Conservation (phyloP, 2,329 filamentous ascomycete genomes). For the Bimuria novae-zelandiae region DNA sequence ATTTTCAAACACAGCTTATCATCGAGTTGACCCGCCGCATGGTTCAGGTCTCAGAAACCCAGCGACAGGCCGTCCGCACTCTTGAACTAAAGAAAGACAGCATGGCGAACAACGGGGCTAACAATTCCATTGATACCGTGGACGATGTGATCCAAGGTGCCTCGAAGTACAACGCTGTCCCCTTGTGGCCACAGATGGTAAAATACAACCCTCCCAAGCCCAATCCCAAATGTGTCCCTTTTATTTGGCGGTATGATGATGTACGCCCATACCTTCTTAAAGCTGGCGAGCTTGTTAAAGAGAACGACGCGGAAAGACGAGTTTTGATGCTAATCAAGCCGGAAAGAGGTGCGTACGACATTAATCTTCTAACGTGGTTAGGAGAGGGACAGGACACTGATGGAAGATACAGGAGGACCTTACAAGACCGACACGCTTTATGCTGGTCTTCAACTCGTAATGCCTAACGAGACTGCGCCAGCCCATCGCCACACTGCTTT, state of each 20-base stretch:
- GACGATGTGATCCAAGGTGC: slow-evolving; percentile 22
- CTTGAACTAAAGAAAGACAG: no score
- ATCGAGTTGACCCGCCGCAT: neutral
- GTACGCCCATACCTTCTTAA: slow-evolving; percentile 43
- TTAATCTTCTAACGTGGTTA: no score
- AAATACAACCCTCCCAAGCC: slow-evolving; percentile 54
- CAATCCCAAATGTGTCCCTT: slow-evolving; percentile 49
- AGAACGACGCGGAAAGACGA: slow-evolving; percentile 46
- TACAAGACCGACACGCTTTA: slow-evolving; percentile 64
- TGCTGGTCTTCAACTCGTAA: slow-evolving; percentile 61
- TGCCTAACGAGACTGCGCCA: slow-evolving; percentile 60
- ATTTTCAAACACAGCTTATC: neutral
- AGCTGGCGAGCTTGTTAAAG: slow-evolving; percentile 44
- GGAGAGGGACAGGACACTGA: neutral
- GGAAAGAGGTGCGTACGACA: slow-evolving; percentile 25
- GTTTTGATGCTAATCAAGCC: slow-evolving; percentile 52
- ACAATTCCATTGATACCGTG: slow-evolving; percentile 12
- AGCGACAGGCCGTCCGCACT: neutral
- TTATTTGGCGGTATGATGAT: slow-evolving; percentile 45
- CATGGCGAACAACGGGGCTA: neutral
- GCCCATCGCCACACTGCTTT: slow-evolving; percentile 63
- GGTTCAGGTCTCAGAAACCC: neutral
- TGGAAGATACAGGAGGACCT: slow-evolving; percentile 50
- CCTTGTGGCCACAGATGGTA: slow-evolving; percentile 57
- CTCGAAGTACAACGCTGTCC: slow-evolving; percentile 28